Conservation (phyloP, 305 asterid genomes). For the Solanum aculeatissimum region DNA sequence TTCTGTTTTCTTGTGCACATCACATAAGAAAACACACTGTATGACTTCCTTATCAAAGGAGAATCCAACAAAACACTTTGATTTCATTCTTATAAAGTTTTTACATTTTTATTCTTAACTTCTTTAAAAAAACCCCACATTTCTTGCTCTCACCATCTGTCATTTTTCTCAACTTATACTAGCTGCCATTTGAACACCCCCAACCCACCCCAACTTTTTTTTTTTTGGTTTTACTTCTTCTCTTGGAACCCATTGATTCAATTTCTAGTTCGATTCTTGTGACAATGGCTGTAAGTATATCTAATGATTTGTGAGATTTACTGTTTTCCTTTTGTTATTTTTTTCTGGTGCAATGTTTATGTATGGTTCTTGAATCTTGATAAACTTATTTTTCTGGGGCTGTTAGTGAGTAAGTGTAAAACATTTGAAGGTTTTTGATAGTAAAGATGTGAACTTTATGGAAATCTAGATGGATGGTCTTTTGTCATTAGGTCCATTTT, state of each 20-base stretch:
- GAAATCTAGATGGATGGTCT: not conserved
- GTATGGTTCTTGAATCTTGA: not conserved
- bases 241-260: not conserved
- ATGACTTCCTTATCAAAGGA: not conserved
- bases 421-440: not conserved
- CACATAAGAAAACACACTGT: not conserved
- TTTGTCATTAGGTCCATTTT: not conserved
- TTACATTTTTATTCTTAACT: not conserved
- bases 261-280: not conserved
- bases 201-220: not conserved
- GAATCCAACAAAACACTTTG: not conserved
- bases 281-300: not conserved
- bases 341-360: not conserved
- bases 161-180: not conserved
- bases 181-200: not conserved
- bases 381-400: not conserved
- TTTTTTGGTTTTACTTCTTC: too few relatives aligned
- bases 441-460: not conserved
- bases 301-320: not conserved
- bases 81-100: not conserved
- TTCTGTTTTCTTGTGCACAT: slow-evolving; percentile 1
- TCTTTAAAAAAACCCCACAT: not conserved
- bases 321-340: not conserved
- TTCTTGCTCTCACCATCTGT: not conserved
- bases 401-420: not conserved